Conservation (phyloP, 108 stramenopile species). For the Nitzschia palea region DNA sequence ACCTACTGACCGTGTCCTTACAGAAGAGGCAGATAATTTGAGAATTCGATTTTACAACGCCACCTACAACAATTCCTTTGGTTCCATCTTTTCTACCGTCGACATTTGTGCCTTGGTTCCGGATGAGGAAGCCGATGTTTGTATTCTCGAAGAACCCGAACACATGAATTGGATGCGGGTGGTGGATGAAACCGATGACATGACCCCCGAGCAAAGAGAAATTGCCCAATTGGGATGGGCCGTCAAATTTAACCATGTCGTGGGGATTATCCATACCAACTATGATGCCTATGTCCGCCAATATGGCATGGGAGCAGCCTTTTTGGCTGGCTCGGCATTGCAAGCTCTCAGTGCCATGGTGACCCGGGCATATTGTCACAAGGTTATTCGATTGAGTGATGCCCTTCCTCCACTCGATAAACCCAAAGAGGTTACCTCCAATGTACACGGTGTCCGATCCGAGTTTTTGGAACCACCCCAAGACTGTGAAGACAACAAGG, state of each 20-base stretch:
- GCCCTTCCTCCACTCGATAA: constrained; percentile 63
- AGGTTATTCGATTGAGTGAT: constrained; percentile 76
- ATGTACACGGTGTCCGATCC: constrained; percentile 92
- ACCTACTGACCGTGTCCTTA: not conserved
- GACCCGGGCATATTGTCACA: constrained; percentile 84
- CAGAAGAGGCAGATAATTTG: constrained; percentile 48
- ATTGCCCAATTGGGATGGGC: constrained; percentile 74
- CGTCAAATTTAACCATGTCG: constrained; percentile 84
- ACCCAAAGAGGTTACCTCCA: constrained; percentile 81
- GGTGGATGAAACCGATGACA: constrained; percentile 10
- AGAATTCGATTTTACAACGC: constrained; percentile 68
- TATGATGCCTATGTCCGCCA: constrained; percentile 85
- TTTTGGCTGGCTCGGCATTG: constrained; percentile 74
- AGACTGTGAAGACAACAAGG: constrained; percentile 21
- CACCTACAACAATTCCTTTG: constrained; percentile 67
- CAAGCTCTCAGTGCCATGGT: constrained; percentile 64
- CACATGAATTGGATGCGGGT: constrained; percentile 94
- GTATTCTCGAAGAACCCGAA: constrained; percentile 94
- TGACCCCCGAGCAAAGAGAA: constrained; percentile 6
- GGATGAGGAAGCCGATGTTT: constrained; percentile 79
- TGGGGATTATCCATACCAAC: constrained; percentile 94
- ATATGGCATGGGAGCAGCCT: constrained; percentile 62
- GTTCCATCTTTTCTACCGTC: constrained; percentile 86
- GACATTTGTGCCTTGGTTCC: constrained; percentile 84
- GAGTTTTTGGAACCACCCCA: constrained; percentile 72